Evolutionary conservation across 1,284 basidiomycete species (phyloP).

Genomic region (Rhodotorula sp.): DNA sequence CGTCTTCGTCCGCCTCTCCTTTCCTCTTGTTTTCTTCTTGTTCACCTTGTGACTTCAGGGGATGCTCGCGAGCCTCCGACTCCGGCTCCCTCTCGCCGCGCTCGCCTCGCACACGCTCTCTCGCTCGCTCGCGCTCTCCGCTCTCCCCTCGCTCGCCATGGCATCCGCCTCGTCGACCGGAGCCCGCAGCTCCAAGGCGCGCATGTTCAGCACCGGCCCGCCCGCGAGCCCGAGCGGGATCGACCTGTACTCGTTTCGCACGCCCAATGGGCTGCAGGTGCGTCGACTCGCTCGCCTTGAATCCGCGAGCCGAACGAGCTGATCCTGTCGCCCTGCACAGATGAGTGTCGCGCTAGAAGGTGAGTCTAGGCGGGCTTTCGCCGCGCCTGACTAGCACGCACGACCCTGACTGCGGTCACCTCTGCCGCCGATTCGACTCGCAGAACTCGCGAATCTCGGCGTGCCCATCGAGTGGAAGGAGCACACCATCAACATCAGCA

Average conservation of each 20-base stretch:
- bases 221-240: slow-evolving; percentile 46
- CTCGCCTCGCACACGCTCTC: neutral
- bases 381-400: neutral
- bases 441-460: slow-evolving; percentile 65
- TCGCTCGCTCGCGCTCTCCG: neutral
- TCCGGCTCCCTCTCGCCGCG: neutral
- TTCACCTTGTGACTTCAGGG: neutral
- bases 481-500: slow-evolving; percentile 58
- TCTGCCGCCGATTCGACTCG: neutral
- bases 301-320: neutral
- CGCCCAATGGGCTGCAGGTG: slow-evolving; percentile 56
- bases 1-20: neutral
- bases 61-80: neutral
- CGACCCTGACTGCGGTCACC: neutral
- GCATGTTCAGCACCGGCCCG: neutral
- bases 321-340: neutral
- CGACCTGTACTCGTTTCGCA: slow-evolving; percentile 64
- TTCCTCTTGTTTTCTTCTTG: neutral
- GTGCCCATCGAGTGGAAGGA: slow-evolving; percentile 64
- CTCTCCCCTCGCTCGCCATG: neutral
- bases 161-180: neutral
- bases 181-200: neutral
- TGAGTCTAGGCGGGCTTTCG: neutral
- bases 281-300: neutral
- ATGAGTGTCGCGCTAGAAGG: slow-evolving; percentile 59